Percentiles rank a stretch among this genome's conserved stretches.
These are phyloP conservation scores for Cyclotella atomus DNA, from an alignment of 108 stramenopile species.

Conservation along the genomic window DNA sequence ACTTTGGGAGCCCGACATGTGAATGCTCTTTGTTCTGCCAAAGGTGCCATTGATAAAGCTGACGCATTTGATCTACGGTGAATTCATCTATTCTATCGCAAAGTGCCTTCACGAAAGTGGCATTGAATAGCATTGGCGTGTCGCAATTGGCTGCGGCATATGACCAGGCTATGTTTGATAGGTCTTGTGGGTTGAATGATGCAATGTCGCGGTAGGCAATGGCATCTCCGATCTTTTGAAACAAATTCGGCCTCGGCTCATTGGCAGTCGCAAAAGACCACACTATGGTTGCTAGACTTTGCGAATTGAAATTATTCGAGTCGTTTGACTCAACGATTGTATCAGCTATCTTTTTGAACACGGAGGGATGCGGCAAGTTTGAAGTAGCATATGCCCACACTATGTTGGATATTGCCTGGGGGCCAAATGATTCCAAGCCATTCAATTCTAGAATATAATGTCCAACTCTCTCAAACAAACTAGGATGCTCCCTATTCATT, in stretches of 20 bases:
- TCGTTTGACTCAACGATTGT: background rate
- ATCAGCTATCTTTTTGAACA: constrained; percentile 1
- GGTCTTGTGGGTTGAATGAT: no score
- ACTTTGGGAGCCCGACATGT: background rate
- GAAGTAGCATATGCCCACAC: constrained; percentile 23
- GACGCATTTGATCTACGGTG: background rate
- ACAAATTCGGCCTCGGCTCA: background rate
- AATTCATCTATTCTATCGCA: background rate
- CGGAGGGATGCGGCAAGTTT: background rate
- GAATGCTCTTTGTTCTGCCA: constrained; percentile 11
- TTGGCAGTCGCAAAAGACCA: background rate
- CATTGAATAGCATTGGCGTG: background rate
- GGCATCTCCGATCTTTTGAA: background rate
- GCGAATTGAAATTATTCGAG: no score
- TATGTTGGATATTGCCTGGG: constrained; percentile 13
- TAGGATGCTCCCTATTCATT: background rate
- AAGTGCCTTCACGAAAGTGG: background rate
- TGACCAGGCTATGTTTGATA: constrained; percentile 7
- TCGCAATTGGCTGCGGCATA: background rate
- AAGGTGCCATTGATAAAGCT: constrained; percentile 24
- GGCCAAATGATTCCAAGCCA: constrained; percentile 8
- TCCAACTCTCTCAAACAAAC: constrained; percentile 9
- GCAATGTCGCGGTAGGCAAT: background rate
- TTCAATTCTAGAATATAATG: background rate
- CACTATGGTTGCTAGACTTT: no score